Evolutionary conservation across 73 alveolate genomes (phyloP), one percentile per base, ranked within the genome.

Genomic region (Tetrahymena thermophila): DNA sequence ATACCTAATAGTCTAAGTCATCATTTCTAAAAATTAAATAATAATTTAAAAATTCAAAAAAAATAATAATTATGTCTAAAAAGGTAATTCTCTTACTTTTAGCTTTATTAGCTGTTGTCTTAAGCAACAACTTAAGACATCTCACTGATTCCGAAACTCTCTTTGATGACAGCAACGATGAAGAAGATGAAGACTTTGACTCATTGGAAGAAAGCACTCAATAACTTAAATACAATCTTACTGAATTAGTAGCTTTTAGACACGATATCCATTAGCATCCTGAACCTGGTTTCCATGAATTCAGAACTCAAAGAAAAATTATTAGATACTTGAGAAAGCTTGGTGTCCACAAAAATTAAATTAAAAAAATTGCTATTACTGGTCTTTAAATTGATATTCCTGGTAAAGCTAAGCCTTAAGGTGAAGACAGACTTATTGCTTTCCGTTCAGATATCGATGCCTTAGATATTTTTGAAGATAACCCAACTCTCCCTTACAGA

Each of bases 371-470:
- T 34, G 94, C 94, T 34, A 85, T 34, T 25, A 85, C 94, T 28
- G 94, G 94, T 43, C 38, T 85, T 7, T 23, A 42, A 43, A 21
- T 85, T 42, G 94, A 85, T 34, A 43, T 85, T 40, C 35, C 94
- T 28, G 94, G 94, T 21, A 40, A 28, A 85, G 94, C 94, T 43
- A 85, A 85, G 83, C 94, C 94, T n/a, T 23, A 25, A 28, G 94
- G 85, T 34, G 84, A 85, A 43, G 23, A 42, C 35, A 85, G 83
- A 85, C 34, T 40, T 28, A 93, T 96, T 28, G 98, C 98, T 43
- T 93, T 97, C 34, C 85, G 98, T 44, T 93, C 98, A 19, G 98
- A 97, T 34, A 94, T 97, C 93, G 98, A 97, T 95, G 98, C 97
- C 11, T 96, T 97, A 21, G 28, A 34, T 44, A 97, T 97, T 96